Evolutionary conservation across 306 rosid species (phyloP).

Genomic region (Pterocarpus macrocarpus): DNA sequence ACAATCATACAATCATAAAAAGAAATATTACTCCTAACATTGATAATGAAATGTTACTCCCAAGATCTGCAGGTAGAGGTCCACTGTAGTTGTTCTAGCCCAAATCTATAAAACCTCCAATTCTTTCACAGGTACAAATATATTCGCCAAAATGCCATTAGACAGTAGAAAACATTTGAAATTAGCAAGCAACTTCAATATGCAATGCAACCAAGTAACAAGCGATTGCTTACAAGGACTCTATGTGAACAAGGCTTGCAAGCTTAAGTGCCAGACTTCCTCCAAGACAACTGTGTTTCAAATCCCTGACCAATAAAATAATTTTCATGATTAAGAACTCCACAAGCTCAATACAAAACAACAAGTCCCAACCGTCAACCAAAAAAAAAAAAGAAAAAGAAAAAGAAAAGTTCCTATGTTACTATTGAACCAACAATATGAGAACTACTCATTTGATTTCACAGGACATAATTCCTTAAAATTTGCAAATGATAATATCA

Average conservation of each 20-base stretch:
- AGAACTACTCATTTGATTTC: slow-evolving; percentile 23
- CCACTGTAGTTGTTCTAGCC: slow-evolving; percentile 85
- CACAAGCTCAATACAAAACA: slow-evolving; percentile 10
- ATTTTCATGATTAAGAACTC: slow-evolving; percentile 28
- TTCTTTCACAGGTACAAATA: slow-evolving; percentile 66
- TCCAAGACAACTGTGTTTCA: slow-evolving; percentile 79
- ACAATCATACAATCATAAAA: too few relatives aligned
- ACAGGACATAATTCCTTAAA: neutral
- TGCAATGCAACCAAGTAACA: slow-evolving; percentile 17
- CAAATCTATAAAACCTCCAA: slow-evolving; percentile 86
- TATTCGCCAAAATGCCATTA: slow-evolving; percentile 42
- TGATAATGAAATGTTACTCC: slow-evolving; percentile 68
- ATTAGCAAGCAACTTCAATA: slow-evolving; percentile 9
- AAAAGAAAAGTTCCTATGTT: too few relatives aligned
- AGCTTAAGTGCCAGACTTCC: slow-evolving; percentile 83
- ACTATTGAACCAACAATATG: slow-evolving; percentile 22
- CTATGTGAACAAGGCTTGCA: slow-evolving; percentile 65
- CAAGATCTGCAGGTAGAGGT: slow-evolving; percentile 72
- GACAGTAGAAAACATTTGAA: slow-evolving; percentile 38
- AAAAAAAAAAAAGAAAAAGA: too few relatives aligned
- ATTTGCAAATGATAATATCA: neutral
- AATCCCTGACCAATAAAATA: slow-evolving; percentile 62
- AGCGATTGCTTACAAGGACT: slow-evolving; percentile 73
- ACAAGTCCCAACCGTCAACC: too few relatives aligned
- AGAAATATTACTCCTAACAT: neutral